Conservation (phyloP, 441 rosid genomes). For the Flueggea neowawraea region DNA sequence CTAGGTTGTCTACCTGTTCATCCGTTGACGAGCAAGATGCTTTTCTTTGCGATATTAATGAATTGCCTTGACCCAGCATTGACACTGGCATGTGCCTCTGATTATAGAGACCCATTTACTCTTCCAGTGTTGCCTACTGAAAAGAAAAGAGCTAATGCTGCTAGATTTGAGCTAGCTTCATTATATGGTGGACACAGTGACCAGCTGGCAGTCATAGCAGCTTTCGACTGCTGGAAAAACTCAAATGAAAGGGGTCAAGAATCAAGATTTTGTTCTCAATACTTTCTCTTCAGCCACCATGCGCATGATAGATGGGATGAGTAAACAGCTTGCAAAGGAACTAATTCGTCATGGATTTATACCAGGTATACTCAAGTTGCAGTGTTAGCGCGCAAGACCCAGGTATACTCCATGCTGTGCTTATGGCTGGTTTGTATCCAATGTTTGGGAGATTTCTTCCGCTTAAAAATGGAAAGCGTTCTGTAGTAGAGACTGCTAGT, state of each 20-base stretch:
- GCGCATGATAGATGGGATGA: constrained; percentile 85
- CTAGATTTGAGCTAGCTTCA: constrained; percentile 80
- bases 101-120: constrained; percentile 85
- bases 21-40: constrained; percentile 93
- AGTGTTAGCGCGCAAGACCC: constrained; percentile 67
- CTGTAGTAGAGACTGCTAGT: constrained; percentile 59
- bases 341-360: constrained; percentile 64
- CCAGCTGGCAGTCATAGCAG: constrained; percentile 88
- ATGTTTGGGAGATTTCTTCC: constrained; percentile 71
- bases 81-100: constrained; percentile 92
- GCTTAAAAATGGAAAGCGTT: constrained; percentile 47
- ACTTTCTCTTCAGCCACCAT: constrained; percentile 77
- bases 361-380: constrained; percentile 56
- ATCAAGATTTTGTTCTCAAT: constrained; percentile 68
- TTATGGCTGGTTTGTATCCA: constrained; percentile 92
- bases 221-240: constrained; percentile 88
- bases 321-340: constrained; percentile 78
- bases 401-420: constrained; percentile 77
- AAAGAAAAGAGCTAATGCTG: constrained; percentile 70
- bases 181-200: constrained; percentile 87
- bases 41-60: constrained; percentile 87
- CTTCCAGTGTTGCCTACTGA: constrained; percentile 74
- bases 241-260: constrained; percentile 65
- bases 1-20: constrained; percentile 88
- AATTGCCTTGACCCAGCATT: constrained; percentile 98